Conservation (phyloP, 202 grass and related monocot genomes). For the Setaria italica region DNA sequence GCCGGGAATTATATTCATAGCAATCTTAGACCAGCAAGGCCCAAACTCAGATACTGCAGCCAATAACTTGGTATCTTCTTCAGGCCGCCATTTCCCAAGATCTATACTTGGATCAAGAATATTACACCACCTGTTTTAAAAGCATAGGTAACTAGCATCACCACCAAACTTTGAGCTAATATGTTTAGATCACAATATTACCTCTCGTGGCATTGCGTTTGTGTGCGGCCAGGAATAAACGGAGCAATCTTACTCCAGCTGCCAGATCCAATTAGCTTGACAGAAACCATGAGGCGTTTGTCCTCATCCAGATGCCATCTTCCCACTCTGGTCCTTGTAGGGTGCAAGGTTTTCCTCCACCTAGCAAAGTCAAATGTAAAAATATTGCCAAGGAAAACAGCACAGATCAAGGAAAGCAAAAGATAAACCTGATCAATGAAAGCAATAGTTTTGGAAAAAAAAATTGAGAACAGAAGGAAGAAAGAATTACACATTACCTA, state of each 20-base stretch:
- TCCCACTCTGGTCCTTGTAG: conserved; percentile 78
- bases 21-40: conserved; percentile 80
- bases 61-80: conserved; percentile 83
- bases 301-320: conserved; percentile 92
- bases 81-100: conserved; percentile 68
- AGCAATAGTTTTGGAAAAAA: conserved; percentile 12
- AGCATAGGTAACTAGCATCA: conserved; percentile 49
- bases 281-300: conserved; percentile 80
- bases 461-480: neutral
- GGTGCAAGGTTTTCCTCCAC: conserved; percentile 81
- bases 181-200: conserved; percentile 45
- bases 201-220: conserved; percentile 86
- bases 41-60: conserved; percentile 66
- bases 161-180: conserved; percentile 19
- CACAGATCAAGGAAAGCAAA: conserved; percentile 9
- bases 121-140: conserved; percentile 74
- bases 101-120: conserved; percentile 87
- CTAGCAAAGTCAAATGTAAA: conserved; percentile 46
- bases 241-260: conserved; percentile 85
- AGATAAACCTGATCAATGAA: conserved; percentile 5
- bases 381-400: neutral
- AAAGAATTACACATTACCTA: conserved; percentile 60
- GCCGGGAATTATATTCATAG: conserved; percentile 58
- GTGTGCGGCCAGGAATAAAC: conserved; percentile 84
- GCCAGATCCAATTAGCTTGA: conserved; percentile 72